Evolutionary conservation across 2,329 filamentous ascomycete species (phyloP).

Genomic region (Ambrosiella xylebori): DNA sequence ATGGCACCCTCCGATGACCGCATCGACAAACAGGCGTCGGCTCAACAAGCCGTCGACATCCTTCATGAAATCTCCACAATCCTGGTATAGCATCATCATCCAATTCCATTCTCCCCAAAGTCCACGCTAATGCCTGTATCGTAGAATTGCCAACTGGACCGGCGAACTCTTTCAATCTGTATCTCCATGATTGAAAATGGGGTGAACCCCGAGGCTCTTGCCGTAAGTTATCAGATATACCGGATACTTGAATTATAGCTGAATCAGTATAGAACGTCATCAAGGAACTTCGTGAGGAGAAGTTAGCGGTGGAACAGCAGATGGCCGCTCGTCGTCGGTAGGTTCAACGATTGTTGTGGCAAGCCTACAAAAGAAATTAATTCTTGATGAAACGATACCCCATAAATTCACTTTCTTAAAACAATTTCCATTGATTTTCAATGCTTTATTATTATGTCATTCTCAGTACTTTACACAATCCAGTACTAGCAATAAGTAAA

Average conservation of each 20-base stretch:
- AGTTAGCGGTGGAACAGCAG: constrained; percentile 31
- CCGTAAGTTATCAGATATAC: constrained; percentile 39
- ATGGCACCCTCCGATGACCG: constrained; percentile 29
- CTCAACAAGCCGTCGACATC: constrained; percentile 69
- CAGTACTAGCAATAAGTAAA: not conserved
- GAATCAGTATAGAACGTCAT: constrained; percentile 32
- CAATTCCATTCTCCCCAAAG: not conserved
- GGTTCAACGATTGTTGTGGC: not conserved
- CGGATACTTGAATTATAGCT: not conserved
- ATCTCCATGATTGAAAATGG: constrained; percentile 96
- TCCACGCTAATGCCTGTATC: not conserved
- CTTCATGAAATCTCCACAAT: constrained; percentile 76
- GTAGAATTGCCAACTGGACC: constrained; percentile 85
- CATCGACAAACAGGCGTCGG: constrained; percentile 54
- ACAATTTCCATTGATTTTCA: no score
- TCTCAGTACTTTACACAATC: no score
- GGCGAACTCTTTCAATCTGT: constrained; percentile 80
- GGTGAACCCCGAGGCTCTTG: constrained; percentile 85
- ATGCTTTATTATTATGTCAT: no score
- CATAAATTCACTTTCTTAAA: not conserved
- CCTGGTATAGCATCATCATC: constrained; percentile 40
- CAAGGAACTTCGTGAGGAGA: constrained; percentile 41
- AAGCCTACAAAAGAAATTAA: not conserved
- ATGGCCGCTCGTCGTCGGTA: constrained; percentile 17
- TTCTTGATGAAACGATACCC: not conserved